Evolutionary conservation across 1,284 basidiomycete genomes (phyloP), one percentile per base, ranked within the genome.

Genomic region (Moesziomyces aphidis): DNA sequence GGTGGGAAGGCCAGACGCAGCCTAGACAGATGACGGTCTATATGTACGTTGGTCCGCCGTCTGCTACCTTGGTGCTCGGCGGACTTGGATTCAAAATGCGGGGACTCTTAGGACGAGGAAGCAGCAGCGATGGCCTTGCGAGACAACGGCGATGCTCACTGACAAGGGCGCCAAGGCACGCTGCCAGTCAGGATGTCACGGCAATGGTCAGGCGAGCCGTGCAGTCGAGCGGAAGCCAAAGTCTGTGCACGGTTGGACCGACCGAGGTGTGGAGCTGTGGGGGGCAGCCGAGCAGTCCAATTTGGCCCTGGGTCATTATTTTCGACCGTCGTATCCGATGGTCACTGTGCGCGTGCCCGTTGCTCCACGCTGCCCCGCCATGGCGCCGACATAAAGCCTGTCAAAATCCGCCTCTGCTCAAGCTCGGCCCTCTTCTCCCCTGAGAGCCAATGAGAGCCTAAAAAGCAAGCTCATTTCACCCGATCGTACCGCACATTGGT

Each of bases 281-380:
- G 48, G 23, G 17, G 22, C 28, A 39, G n/a, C 22, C 21, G 9
- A 15, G 24, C 39, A n/a, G 28, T 9, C 13, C 9, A 9, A 21
- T 23, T 48, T 42, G 31, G 13, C 31, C 31, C 31, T 13, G 3
- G 10, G 31, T 34, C 31, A 11, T 23, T 23, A 22, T 39, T 24
- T 52, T 59, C 45, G 28, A 52, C 58, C 52, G 52, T 54, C 23
- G 51, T 61, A 54, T 61, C 58, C 58, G 58, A 61, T 44, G 49
- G 8, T 11, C 23, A 44, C 13, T 4, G 13, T 19, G 5, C 13
- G 39, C 39, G 39, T 17, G 31, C 31, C 13, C 39, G 17, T 42
- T 17, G 39, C 39, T 2, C 17, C 3, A 17, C 11, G 39, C 39
- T 42, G 15, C 17, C 19, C 55, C 55, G 55, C 50, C 26, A 44